Conservation (phyloP, 805 yeast species). For the Diddensiella santjacobensis region DNA sequence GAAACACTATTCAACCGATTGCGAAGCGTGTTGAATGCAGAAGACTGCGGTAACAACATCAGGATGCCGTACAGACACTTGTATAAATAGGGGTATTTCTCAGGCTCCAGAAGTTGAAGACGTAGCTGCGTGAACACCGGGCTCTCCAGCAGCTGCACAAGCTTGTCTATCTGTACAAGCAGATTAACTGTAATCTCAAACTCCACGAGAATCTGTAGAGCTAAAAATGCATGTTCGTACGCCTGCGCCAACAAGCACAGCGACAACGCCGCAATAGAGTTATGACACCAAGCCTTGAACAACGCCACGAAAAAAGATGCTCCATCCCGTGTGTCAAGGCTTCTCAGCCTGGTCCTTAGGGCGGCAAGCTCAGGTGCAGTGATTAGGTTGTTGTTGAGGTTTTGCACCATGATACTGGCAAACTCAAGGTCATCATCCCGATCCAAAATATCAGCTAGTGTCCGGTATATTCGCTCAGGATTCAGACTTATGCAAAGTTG, state of each 20-base stretch:
- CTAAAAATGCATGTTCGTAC: conserved; percentile 81
- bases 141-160: conserved; percentile 86
- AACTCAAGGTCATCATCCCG: conserved; percentile 61
- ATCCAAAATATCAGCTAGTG: conserved; percentile 71
- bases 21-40: conserved; percentile 78
- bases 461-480: conserved; percentile 77
- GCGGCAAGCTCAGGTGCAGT: conserved; percentile 77
- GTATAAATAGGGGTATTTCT: conserved; percentile 71
- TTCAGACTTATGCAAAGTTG: conserved; percentile 77
- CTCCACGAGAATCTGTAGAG: conserved; percentile 74
- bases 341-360: conserved; percentile 65
- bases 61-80: conserved; percentile 87
- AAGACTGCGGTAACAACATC: conserved; percentile 91
- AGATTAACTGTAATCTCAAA: conserved; percentile 75
- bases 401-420: conserved; percentile 76
- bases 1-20: conserved; percentile 64
- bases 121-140: conserved; percentile 88
- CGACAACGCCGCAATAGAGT: conserved; percentile 82
- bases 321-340: conserved; percentile 58
- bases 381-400: conserved; percentile 77
- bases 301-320: conserved; percentile 67
- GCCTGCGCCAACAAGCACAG: conserved; percentile 82
- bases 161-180: conserved; percentile 79
- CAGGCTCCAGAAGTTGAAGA: conserved; percentile 85
- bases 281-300: conserved; percentile 88